These are phyloP conservation scores for Fusarium nematophilum DNA, from an alignment of 2,329 filamentous ascomycete species.

Conservation along the genomic window DNA sequence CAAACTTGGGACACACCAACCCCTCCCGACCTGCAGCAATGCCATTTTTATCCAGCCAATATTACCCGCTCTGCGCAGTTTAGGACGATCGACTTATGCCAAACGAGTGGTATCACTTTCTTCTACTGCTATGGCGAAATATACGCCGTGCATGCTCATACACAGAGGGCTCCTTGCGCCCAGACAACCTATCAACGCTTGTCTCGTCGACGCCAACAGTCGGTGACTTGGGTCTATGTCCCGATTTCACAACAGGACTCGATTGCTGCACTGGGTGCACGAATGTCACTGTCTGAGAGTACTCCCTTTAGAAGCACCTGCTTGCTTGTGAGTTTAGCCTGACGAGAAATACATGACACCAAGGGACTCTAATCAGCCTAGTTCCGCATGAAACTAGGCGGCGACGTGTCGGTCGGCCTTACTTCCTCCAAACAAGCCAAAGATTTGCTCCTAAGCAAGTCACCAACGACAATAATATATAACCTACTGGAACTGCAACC, in stretches of 20 bases:
- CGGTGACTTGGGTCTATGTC: constrained; percentile 25
- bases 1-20: constrained; percentile 30
- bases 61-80: constrained; percentile 11
- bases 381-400: constrained; percentile 28
- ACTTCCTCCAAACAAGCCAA: neutral
- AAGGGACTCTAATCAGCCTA: constrained; percentile 2
- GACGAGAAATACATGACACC: neutral
- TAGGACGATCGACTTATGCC: constrained; percentile 16
- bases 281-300: neutral
- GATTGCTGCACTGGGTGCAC: constrained; percentile 14
- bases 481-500: constrained; percentile 7
- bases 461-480: constrained; percentile 14
- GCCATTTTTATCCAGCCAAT: constrained; percentile 11
- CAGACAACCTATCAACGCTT: constrained; percentile 15
- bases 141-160: constrained; percentile 28
- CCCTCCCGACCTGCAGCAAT: constrained; percentile 14
- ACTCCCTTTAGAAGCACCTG: neutral
- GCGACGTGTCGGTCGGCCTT: constrained; percentile 16
- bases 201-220: constrained; percentile 10
- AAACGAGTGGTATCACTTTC: constrained; percentile 19
- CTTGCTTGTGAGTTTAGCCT: constrained; percentile 16
- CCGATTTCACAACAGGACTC: constrained; percentile 22
- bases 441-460: constrained; percentile 11
- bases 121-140: constrained; percentile 12
- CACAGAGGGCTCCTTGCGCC: constrained; percentile 11